Evolutionary conservation across 139 green algal species (phyloP), one percentile per base, ranked within the genome.

Genomic region (Astrephomene gubernaculifera): DNA sequence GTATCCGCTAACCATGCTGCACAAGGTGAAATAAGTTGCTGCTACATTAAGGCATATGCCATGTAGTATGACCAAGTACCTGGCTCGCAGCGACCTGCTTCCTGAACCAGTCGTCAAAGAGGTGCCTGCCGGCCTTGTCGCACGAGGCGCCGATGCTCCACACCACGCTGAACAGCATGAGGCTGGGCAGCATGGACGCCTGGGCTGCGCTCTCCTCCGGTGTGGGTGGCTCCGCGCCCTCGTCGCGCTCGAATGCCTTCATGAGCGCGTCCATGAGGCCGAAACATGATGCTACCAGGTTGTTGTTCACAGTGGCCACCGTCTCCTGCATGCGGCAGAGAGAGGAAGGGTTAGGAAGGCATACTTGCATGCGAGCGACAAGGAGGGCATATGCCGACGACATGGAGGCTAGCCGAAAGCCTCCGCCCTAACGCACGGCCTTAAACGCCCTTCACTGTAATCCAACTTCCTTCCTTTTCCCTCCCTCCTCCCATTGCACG

Each of bases 101-200:
- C 19, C 93, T 82, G 6, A 97, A 65, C 64, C 82, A 89, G 1
- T 63, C 24, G 81, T 98, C 94, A 79, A 98, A 95, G 21, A 63
- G 17, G 0, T 60, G 24, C 2, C 94, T 87, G 78, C 91, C 88
- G 29, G 79, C 65, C 82, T 92, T 95, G 90, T 96, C 92, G 60
- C 91, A 96, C 22, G 89, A 91, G 41, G 90, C 93, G 36, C 95
- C 94, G 22, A 97, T 8, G 33, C 90, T 95, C 95, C 95, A 98
- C 6, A 94, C 89, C 27, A 96, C 82, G 21, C 88, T 85, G 86
- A 98, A 97, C 5, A 97, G 57, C 71, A 97, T 94, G 17, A 95
- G 75, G 31, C 81, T 81, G 38, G 90, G 91, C 49, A 96, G 65
- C 63, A 91, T 87, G 36, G 17, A 54, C 0, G 60, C 57, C 43